phyloP scores from a whole-genome alignment of 1,284 basidiomycete species.

The Sporisorium sorghi region DNA sequence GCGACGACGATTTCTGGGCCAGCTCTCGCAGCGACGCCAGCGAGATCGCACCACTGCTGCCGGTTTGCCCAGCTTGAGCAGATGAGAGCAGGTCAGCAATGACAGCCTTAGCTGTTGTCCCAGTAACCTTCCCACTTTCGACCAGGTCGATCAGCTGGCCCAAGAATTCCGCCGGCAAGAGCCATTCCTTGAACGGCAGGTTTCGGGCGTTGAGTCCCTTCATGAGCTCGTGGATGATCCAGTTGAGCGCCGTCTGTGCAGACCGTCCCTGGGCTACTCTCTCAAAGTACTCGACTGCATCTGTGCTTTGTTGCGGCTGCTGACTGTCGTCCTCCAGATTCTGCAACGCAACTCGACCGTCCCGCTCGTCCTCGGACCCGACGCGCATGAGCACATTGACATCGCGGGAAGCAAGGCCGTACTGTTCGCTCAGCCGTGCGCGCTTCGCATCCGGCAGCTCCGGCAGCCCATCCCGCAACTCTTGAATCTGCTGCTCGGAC shows the following conservation, averaged over 20 bases:
- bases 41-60: slow-evolving; percentile 3
- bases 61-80: background rate
- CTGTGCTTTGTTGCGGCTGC: slow-evolving; percentile 1
- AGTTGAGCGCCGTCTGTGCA: slow-evolving; percentile 78
- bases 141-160: slow-evolving; percentile 84
- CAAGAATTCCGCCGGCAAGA: slow-evolving; percentile 73
- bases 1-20: slow-evolving; percentile 12
- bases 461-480: slow-evolving; percentile 76
- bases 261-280: slow-evolving; percentile 45
- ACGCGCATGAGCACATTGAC: slow-evolving; percentile 64
- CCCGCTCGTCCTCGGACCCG: slow-evolving; percentile 60
- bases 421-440: slow-evolving; percentile 74
- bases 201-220: slow-evolving; percentile 53
- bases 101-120: slow-evolving; percentile 65
- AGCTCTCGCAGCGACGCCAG: slow-evolving; percentile 8
- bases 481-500: slow-evolving; percentile 73
- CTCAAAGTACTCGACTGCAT: slow-evolving; percentile 65
- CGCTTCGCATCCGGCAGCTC: slow-evolving; percentile 81
- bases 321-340: background rate
- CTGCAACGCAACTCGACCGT: slow-evolving; percentile 13
- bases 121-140: slow-evolving; percentile 76
- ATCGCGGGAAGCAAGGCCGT: slow-evolving; percentile 75
- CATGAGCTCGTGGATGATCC: slow-evolving; percentile 72
- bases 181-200: slow-evolving; percentile 48
- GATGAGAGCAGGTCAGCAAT: slow-evolving; percentile 56